A percentile compares a stretch with the other conserved stretches of the same genome.
Conservation (phyloP, 2,329 filamentous ascomycete genomes). For the Penicillium freii region DNA sequence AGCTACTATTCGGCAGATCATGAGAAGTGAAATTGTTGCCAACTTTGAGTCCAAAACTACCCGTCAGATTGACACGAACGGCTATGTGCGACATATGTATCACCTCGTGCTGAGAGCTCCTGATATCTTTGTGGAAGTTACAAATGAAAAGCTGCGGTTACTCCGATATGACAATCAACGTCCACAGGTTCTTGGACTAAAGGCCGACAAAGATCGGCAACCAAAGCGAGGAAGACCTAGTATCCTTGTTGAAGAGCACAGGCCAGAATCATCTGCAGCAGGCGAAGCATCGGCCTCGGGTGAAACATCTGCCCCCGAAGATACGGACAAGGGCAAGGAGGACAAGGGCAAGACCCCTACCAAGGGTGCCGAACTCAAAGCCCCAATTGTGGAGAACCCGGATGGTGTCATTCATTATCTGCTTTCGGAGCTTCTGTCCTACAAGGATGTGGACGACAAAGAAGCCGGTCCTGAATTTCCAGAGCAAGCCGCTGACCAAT, state of each 20-base stretch:
- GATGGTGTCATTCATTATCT: conserved; percentile 96
- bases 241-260: conserved; percentile 21
- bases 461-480: conserved; percentile 49
- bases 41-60: conserved; percentile 62
- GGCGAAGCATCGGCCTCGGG: conserved; percentile 18
- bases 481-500: conserved; percentile 30
- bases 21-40: conserved; percentile 82
- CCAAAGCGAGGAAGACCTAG: conserved; percentile 23
- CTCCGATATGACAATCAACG: conserved; percentile 59
- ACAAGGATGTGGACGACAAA: conserved; percentile 88
- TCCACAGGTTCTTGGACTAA: conserved; percentile 54
- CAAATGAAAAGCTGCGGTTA: conserved; percentile 79
- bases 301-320: conserved; percentile 17
- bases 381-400: conserved; percentile 83
- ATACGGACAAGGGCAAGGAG: conserved; percentile 16
- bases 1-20: conserved; percentile 83
- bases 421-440: conserved; percentile 85
- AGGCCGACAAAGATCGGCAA: conserved; percentile 44
- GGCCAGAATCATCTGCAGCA: conserved; percentile 33
- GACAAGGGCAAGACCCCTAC: conserved; percentile 33
- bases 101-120: conserved; percentile 79
- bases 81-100: conserved; percentile 73
- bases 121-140: conserved; percentile 80
- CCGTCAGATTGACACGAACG: conserved; percentile 65
- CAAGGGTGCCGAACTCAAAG: conserved; percentile 70